Percentiles rank a stretch among this genome's conserved stretches.
Conservation (phyloP, 2,329 filamentous ascomycete species). For the Fusarium kyushuense region DNA sequence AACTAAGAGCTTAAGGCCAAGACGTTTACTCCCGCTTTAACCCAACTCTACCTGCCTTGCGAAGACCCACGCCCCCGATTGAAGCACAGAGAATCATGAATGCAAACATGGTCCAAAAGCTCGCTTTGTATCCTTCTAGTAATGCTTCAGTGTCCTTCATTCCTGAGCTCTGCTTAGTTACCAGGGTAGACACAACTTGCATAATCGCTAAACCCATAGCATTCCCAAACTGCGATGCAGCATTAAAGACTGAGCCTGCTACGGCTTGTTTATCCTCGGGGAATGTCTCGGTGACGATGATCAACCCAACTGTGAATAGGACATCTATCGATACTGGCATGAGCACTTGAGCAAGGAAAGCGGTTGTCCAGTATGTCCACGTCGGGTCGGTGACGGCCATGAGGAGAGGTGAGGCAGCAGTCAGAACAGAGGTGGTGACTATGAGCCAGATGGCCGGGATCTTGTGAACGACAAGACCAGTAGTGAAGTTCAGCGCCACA, state of each 20-base stretch:
- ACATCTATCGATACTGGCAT: constrained; percentile 59
- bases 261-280: constrained; percentile 68
- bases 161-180: constrained; percentile 52
- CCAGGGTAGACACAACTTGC: constrained; percentile 58
- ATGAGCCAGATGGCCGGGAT: constrained; percentile 57
- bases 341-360: constrained; percentile 59
- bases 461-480: constrained; percentile 60
- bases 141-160: constrained; percentile 50
- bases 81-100: constrained; percentile 57
- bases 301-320: constrained; percentile 67
- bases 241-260: constrained; percentile 72
- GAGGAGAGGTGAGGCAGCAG: constrained; percentile 61
- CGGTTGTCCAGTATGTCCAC: constrained; percentile 64
- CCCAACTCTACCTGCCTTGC: constrained; percentile 48
- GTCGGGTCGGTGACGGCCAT: constrained; percentile 65
- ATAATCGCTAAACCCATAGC: constrained; percentile 61
- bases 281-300: constrained; percentile 67
- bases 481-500: constrained; percentile 56
- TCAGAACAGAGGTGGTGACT: constrained; percentile 55
- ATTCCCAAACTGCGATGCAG: constrained; percentile 67
- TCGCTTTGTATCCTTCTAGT: constrained; percentile 62
- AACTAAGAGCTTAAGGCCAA: not conserved
- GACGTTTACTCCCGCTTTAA: constrained; percentile 56
- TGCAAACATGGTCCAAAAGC: constrained; percentile 64
- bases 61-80: constrained; percentile 56